Conservation (phyloP, 352 stramenopile genomes). For the Thalassiosira tumida region DNA sequence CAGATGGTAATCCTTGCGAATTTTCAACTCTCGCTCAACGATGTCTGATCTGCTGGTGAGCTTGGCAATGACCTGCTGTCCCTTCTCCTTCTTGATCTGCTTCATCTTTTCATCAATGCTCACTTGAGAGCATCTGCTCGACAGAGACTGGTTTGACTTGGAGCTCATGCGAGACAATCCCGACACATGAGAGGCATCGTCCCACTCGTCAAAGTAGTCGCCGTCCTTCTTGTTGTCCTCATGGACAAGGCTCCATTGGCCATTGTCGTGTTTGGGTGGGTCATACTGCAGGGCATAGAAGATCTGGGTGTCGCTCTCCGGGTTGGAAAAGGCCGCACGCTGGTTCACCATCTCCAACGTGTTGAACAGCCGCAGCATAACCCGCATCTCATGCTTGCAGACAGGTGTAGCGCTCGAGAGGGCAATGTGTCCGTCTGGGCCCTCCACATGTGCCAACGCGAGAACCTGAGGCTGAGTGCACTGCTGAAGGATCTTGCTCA, state of each 20-base stretch:
- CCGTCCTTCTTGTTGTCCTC: constrained; percentile 86
- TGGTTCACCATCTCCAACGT: constrained; percentile 90
- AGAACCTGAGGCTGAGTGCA: constrained; percentile 90
- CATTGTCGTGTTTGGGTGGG: constrained; percentile 81
- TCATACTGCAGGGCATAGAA: constrained; percentile 90
- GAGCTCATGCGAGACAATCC: constrained; percentile 58
- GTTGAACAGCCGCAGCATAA: constrained; percentile 90
- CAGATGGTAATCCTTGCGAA: constrained; percentile 89
- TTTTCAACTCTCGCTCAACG: constrained; percentile 88
- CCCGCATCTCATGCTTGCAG: constrained; percentile 90
- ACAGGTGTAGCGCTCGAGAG: constrained; percentile 89
- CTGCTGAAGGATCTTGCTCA: constrained; percentile 89
- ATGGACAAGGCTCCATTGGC: constrained; percentile 88
- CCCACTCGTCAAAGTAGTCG: constrained; percentile 89
- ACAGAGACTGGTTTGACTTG: background rate
- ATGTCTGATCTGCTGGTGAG: constrained; percentile 89
- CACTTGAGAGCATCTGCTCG: constrained; percentile 53
- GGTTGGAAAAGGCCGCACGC: constrained; percentile 88
- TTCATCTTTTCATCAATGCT: constrained; percentile 69
- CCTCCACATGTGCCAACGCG: constrained; percentile 89
- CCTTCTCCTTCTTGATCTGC: constrained; percentile 86
- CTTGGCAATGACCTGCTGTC: constrained; percentile 90
- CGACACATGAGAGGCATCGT: constrained; percentile 69
- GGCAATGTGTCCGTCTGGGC: constrained; percentile 88
- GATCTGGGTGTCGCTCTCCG: constrained; percentile 89